These are phyloP conservation scores for Stentor roeselii DNA, from an alignment of 73 alveolate genomes.

Conservation along the genomic window DNA sequence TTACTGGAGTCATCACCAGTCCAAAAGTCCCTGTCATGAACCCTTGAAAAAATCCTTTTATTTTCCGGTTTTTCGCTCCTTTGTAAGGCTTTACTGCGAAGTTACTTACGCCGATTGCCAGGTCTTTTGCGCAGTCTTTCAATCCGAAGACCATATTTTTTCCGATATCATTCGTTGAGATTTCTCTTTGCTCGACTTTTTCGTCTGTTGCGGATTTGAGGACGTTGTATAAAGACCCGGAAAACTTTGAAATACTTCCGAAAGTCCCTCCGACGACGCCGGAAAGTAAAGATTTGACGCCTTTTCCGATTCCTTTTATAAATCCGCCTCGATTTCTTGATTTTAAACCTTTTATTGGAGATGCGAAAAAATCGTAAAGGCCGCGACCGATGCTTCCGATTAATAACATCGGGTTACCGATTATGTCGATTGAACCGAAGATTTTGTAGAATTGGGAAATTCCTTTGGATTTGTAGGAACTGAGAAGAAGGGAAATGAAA, in stretches of 20 bases:
- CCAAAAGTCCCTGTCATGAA: constrained; percentile 87
- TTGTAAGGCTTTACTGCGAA: constrained; percentile 67
- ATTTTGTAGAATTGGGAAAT: constrained; percentile 66
- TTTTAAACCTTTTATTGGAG: constrained; percentile 68
- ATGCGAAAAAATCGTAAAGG: constrained; percentile 58
- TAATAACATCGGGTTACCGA: constrained; percentile 79
- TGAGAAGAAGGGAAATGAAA: not conserved
- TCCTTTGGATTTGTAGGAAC: constrained; percentile 65
- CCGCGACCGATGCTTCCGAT: constrained; percentile 77
- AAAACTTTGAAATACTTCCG: constrained; percentile 74
- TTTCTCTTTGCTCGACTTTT: constrained; percentile 48
- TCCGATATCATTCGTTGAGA: constrained; percentile 63
- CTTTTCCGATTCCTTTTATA: constrained; percentile 88
- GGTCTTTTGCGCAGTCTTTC: constrained; percentile 73
- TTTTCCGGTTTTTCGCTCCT: constrained; percentile 77
- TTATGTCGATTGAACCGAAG: constrained; percentile 72
- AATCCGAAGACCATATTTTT: constrained; percentile 72
- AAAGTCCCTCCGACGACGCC: constrained; percentile 74
- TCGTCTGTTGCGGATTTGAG: constrained; percentile 73
- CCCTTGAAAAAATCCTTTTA: constrained; percentile 80
- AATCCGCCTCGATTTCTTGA: constrained; percentile 78
- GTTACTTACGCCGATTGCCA: constrained; percentile 79
- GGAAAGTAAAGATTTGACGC: constrained; percentile 66
- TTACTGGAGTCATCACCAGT: constrained; percentile 75
- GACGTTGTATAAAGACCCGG: constrained; percentile 85